Percentiles rank a stretch among this genome's conserved stretches.
Evolutionary conservation across 345 rosid genomes (phyloP).

Genomic region (Garcia nutans): DNA sequence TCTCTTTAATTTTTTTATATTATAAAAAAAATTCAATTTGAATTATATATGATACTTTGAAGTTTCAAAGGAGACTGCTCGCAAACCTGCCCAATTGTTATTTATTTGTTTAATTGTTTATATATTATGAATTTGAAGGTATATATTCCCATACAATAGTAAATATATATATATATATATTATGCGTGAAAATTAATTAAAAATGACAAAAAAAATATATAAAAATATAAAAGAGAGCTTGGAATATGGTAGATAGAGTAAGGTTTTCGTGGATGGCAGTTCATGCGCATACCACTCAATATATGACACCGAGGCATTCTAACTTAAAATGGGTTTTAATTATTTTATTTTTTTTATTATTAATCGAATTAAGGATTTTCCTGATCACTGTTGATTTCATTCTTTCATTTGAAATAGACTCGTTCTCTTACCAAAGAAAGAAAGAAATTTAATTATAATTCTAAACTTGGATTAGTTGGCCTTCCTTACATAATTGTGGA

Average conservation of each 20-base stretch:
- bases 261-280: conserved; percentile 24
- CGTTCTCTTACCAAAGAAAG: conserved; percentile 14
- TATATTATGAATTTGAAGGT: neutral
- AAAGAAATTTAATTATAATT: neutral
- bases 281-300: neutral
- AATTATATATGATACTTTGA: neutral
- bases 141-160: neutral
- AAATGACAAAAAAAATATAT: neutral
- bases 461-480: conserved; percentile 4
- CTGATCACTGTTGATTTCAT: neutral
- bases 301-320: neutral
- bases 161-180: too few relatives aligned
- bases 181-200: too few relatives aligned
- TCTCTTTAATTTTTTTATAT: too few relatives aligned
- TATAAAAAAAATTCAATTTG: too few relatives aligned
- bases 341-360: neutral
- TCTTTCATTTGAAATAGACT: conserved; percentile 11
- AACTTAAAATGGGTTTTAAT: too few relatives aligned
- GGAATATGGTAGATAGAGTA: conserved; percentile 34
- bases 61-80: conserved; percentile 26
- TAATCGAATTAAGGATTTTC: conserved; percentile 1
- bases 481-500: neutral
- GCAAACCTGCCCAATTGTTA: neutral
- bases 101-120: too few relatives aligned
- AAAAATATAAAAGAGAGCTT: conserved; percentile 19